phyloP scores from a whole-genome alignment of 2,329 filamentous ascomycete species.

The Elsinoe fawcettii region DNA sequence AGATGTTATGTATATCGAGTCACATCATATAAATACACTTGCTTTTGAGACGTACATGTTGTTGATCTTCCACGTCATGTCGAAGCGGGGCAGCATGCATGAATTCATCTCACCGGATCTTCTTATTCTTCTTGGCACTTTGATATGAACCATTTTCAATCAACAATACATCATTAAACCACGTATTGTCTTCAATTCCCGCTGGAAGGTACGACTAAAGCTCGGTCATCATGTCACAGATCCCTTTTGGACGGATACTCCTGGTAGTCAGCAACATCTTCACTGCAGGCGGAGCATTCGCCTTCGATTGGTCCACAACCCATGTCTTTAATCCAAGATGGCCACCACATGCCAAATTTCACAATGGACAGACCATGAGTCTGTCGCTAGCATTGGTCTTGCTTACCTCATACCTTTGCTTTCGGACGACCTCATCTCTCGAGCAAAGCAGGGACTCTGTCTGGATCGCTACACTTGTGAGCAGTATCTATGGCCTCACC shows the following conservation, averaged over 20 bases:
- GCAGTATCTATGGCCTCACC: conserved; percentile 39
- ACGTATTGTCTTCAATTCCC: neutral
- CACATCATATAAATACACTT: too few species aligned
- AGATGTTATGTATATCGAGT: too few species aligned
- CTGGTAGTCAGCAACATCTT: conserved; percentile 1
- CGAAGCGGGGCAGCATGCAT: neutral
- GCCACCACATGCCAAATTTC: conserved; percentile 30
- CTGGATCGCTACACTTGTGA: conserved; percentile 17
- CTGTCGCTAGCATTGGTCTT: conserved; percentile 37
- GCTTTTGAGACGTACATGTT: neutral
- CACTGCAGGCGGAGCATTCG: conserved; percentile 1
- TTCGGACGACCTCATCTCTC: neutral
- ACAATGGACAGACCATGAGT: conserved; percentile 48
- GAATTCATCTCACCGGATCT: neutral
- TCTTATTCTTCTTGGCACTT: neutral
- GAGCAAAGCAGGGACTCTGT: neutral
- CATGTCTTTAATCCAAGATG: conserved; percentile 10
- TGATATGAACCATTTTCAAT: neutral
- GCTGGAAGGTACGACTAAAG: neutral
- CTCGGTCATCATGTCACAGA: neutral
- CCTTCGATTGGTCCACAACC: conserved; percentile 10
- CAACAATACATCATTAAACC: neutral
- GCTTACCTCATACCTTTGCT: conserved; percentile 30
- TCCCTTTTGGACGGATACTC: neutral
- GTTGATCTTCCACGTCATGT: neutral